Percentiles rank a stretch among this genome's conserved stretches.
These are phyloP conservation scores for Cercophora scortea DNA, from an alignment of 495 filamentous ascomycete species.

Conservation along the genomic window DNA sequence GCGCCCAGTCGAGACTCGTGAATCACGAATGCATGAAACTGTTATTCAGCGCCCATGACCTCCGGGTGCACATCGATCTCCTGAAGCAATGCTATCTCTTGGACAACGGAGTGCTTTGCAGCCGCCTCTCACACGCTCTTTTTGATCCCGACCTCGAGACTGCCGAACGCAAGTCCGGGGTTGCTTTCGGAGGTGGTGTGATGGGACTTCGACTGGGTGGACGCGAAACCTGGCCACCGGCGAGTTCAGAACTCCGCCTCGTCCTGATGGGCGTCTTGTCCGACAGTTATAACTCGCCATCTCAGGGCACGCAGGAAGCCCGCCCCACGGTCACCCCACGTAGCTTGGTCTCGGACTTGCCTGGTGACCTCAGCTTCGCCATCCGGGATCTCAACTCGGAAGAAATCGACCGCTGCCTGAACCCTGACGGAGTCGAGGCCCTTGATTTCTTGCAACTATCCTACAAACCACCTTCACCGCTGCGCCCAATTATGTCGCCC, in stretches of 20 bases:
- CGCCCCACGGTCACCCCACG: constrained; percentile 4
- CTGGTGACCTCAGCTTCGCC: constrained; percentile 77
- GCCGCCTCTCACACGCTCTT: constrained; percentile 70
- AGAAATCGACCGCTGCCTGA: constrained; percentile 70
- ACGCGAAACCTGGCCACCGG: constrained; percentile 81
- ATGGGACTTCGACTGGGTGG: constrained; percentile 76
- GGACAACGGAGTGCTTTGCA: constrained; percentile 74
- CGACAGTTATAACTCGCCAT: constrained; percentile 52
- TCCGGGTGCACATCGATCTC: constrained; percentile 68
- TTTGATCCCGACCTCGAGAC: constrained; percentile 80
- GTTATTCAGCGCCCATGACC: constrained; percentile 64
- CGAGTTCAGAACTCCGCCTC: constrained; percentile 81
- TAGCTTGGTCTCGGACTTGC: constrained; percentile 47
- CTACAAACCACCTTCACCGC: constrained; percentile 68
- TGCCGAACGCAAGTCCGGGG: constrained; percentile 63
- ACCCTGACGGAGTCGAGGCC: constrained; percentile 73
- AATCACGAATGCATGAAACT: constrained; percentile 71
- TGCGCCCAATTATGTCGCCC: constrained; percentile 66
- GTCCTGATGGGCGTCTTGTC: constrained; percentile 80
- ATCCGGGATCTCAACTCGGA: constrained; percentile 70
- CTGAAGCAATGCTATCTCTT: constrained; percentile 77
- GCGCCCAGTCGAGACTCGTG: constrained; percentile 66
- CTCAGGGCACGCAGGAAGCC: background rate
- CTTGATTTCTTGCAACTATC: constrained; percentile 84
- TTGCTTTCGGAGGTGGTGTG: constrained; percentile 56